Evolutionary conservation across 1,139 yeast genomes (phyloP).

Genomic region (Casaregolazyma lundiana): DNA sequence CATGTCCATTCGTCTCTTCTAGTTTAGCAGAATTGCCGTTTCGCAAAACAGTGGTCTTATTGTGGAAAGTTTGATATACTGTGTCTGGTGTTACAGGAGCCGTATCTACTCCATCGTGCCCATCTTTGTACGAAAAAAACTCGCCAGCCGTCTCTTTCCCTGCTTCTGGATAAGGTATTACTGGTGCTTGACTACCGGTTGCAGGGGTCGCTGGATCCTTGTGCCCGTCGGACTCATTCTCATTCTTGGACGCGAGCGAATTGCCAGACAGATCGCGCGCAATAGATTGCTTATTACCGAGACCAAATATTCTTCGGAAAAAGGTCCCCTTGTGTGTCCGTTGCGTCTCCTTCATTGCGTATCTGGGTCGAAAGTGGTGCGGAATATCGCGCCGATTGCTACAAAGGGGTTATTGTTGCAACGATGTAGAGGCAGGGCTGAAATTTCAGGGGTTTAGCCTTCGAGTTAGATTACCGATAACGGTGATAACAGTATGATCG

Average conservation of each 20-base stretch:
- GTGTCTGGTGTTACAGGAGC: background rate
- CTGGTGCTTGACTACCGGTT: background rate
- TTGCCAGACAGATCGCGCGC: background rate
- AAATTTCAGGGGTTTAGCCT: constrained; percentile 1
- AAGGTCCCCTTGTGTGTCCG: background rate
- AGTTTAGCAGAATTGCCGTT: background rate
- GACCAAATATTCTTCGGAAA: background rate
- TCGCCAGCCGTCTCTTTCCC: background rate
- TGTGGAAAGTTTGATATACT: too few relatives aligned
- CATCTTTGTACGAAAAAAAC: background rate
- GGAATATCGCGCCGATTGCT: background rate
- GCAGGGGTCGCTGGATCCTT: background rate
- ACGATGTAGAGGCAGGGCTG: background rate
- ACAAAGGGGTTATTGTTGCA: background rate
- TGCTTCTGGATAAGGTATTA: background rate
- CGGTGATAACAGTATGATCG: too few relatives aligned
- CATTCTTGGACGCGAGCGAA: background rate
- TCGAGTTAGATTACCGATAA: too few relatives aligned
- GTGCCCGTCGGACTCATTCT: background rate
- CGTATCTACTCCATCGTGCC: background rate
- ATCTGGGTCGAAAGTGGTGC: background rate
- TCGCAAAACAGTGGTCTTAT: background rate
- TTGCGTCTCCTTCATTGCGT: background rate
- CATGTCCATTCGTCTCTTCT: background rate
- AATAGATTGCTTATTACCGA: background rate